These are phyloP conservation scores for Globisporangium middletonii DNA, from an alignment of 352 stramenopile species.

Conservation along the genomic window DNA sequence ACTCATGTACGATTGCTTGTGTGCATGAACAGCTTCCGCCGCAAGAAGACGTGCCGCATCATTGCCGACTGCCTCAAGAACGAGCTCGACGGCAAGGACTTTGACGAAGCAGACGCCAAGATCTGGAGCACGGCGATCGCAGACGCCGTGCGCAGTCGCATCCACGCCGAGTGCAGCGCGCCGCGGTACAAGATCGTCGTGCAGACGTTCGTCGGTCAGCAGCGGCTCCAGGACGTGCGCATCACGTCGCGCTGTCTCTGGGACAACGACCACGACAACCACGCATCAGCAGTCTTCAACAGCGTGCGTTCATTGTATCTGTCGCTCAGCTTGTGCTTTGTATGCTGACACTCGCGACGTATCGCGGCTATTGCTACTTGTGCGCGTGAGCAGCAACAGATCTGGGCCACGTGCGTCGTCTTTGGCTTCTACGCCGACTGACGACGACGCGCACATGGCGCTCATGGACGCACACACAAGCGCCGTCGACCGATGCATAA, in stretches of 20 bases:
- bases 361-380: neutral
- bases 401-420: slow-evolving; percentile 88
- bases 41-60: slow-evolving; percentile 69
- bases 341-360: neutral
- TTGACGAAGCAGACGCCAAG: slow-evolving; percentile 66
- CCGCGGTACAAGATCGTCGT: slow-evolving; percentile 93
- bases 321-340: too few relatives aligned
- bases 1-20: neutral
- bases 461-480: slow-evolving; percentile 4
- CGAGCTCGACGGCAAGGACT: slow-evolving; percentile 70
- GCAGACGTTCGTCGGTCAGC: slow-evolving; percentile 92
- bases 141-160: slow-evolving; percentile 53
- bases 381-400: slow-evolving; percentile 43
- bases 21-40: slow-evolving; percentile 41
- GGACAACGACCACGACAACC: slow-evolving; percentile 93
- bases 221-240: slow-evolving; percentile 90
- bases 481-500: slow-evolving; percentile 6
- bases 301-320: slow-evolving; percentile 46
- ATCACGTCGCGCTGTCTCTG: slow-evolving; percentile 93
- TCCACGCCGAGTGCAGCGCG: slow-evolving; percentile 62
- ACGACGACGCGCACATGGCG: neutral
- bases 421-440: slow-evolving; percentile 91
- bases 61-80: slow-evolving; percentile 61
- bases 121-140: slow-evolving; percentile 59
- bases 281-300: slow-evolving; percentile 83